Conservation (phyloP, 2,329 filamentous ascomycete genomes). For the Nemania abortiva region DNA sequence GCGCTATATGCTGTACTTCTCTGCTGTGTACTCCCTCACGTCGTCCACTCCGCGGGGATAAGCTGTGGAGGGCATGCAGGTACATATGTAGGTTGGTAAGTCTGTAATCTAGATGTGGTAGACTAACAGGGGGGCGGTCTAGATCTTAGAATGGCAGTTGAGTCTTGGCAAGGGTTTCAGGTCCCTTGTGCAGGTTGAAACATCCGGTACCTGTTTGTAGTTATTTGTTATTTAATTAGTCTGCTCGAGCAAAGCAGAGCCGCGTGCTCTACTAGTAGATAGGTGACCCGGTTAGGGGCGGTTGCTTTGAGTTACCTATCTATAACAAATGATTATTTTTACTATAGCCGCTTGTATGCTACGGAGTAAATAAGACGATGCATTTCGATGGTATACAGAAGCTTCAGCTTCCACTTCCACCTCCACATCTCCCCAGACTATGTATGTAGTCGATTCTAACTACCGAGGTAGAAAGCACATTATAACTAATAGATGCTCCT, state of each 20-base stretch:
- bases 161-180: slow-evolving; percentile 27
- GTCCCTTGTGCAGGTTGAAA: neutral
- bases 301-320: neutral
- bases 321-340: too few relatives aligned
- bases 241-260: neutral
- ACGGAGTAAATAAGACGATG: too few relatives aligned
- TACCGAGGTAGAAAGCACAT: neutral
- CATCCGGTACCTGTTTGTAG: neutral
- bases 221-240: neutral
- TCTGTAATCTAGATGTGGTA: neutral
- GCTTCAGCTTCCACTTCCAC: too few relatives aligned
- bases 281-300: too few relatives aligned
- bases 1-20: too few relatives aligned
- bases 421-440: too few relatives aligned
- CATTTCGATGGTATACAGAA: too few relatives aligned
- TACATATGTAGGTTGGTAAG: neutral
- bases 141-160: slow-evolving; percentile 12
- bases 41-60: neutral
- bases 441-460: too few relatives aligned
- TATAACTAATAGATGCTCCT: neutral
- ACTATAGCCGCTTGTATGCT: too few relatives aligned
- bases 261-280: neutral
- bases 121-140: neutral
- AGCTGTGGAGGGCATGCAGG: neutral
- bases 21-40: neutral